Evolutionary conservation across 108 stramenopile species (phyloP).

Genomic region (Pseudonitzschia delicatissima): DNA sequence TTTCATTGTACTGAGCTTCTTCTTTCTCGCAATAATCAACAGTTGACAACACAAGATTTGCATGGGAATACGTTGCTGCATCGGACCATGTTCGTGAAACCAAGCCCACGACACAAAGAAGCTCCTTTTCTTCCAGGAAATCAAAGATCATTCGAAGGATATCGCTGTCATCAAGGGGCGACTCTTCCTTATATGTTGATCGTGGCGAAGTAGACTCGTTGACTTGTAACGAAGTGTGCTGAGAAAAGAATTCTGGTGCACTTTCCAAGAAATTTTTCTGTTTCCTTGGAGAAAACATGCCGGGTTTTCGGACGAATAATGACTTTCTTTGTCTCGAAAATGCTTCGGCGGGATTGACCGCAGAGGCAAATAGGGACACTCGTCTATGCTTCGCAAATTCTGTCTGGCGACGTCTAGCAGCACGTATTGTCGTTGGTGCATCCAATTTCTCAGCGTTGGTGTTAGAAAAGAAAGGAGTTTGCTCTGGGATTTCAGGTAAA

Average conservation of each 20-base stretch:
- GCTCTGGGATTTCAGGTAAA: neutral
- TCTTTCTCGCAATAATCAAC: conserved; percentile 58
- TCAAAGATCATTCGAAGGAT: conserved; percentile 46
- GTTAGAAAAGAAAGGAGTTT: neutral
- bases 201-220: neutral
- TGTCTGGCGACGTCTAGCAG: conserved; percentile 26
- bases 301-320: conserved; percentile 11
- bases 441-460: neutral
- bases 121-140: conserved; percentile 61
- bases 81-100: conserved; percentile 80
- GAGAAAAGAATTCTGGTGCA: conserved; percentile 15
- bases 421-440: neutral
- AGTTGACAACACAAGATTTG: conserved; percentile 62
- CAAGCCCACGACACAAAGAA: conserved; percentile 50
- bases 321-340: conserved; percentile 27
- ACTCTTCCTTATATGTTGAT: neutral
- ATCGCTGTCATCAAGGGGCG: conserved; percentile 11
- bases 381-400: conserved; percentile 38
- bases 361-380: conserved; percentile 37
- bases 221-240: neutral
- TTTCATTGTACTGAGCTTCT: conserved; percentile 34
- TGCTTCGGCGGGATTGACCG: conserved; percentile 23
- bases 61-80: conserved; percentile 63
- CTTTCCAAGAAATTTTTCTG: neutral
- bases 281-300: neutral